These are phyloP conservation scores for Trametes versicolor DNA, from an alignment of 1,284 basidiomycete genomes.

Conservation along the genomic window DNA sequence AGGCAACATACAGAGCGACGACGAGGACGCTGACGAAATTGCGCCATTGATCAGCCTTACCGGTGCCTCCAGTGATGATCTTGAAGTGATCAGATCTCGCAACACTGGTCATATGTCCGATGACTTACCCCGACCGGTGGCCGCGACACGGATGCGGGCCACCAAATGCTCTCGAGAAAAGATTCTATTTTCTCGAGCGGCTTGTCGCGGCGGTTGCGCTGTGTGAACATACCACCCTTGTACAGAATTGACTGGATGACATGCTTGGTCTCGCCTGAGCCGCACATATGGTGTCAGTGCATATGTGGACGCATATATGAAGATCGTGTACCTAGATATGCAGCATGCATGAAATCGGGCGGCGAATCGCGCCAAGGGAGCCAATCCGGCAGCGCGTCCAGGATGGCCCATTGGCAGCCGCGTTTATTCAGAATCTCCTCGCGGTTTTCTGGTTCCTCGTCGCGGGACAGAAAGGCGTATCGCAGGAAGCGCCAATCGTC, in stretches of 20 bases:
- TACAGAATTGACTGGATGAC: neutral
- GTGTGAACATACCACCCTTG: neutral
- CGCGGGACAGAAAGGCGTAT: neutral
- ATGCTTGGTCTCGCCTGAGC: neutral
- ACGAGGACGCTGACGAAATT: neutral
- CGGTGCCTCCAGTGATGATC: neutral
- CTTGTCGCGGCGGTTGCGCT: too few species aligned
- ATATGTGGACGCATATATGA: neutral
- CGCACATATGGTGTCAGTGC: neutral
- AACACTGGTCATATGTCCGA: neutral
- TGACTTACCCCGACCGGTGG: neutral
- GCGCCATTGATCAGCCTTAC: neutral
- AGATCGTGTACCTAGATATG: neutral
- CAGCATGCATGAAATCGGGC: neutral
- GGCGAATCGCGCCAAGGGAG: neutral
- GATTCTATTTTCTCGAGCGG: neutral
- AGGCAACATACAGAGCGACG: neutral
- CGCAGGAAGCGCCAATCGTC: neutral
- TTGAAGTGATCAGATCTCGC: neutral
- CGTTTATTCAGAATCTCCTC: neutral
- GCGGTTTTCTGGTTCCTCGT: neutral
- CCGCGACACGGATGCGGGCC: neutral
- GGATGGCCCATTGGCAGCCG: neutral
- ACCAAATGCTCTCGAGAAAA: neutral
- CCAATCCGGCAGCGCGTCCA: neutral